Percentiles rank a stretch among this genome's conserved stretches.
Evolutionary conservation across 257 asterid species (phyloP).

Genomic region (Capsicum baccatum): DNA sequence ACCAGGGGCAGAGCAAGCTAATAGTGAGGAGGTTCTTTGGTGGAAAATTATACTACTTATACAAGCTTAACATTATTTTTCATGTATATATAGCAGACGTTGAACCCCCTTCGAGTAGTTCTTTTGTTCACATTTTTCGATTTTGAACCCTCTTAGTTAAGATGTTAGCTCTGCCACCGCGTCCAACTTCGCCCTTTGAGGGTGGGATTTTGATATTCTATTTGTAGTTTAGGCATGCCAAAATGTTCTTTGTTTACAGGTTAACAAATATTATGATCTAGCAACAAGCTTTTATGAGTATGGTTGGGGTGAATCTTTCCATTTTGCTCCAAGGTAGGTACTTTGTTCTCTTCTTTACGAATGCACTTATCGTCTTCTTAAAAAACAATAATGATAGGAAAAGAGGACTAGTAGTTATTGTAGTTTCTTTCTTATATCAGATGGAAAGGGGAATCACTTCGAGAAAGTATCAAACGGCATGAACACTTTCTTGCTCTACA

Average conservation of each 20-base stretch:
- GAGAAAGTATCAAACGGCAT: constrained; percentile 33
- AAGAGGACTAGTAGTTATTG: not conserved
- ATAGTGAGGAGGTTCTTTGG: no score
- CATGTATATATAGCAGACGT: no score
- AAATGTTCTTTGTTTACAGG: constrained; percentile 21
- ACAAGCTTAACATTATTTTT: no score
- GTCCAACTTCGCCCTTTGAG: not conserved
- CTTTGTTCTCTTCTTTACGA: not conserved
- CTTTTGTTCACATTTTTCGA: no score
- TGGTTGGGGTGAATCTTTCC: constrained; percentile 39
- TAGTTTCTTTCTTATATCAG: constrained; percentile 12
- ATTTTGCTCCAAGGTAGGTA: constrained; percentile 33
- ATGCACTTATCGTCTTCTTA: not conserved
- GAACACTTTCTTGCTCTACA: constrained; percentile 35
- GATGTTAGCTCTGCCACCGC: no score
- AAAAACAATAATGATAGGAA: not conserved
- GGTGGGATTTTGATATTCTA: constrained; percentile 12
- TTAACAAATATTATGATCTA: constrained; percentile 35
- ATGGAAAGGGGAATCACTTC: constrained; percentile 37
- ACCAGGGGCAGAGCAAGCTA: no score
- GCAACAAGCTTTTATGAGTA: constrained; percentile 33
- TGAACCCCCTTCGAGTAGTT: no score
- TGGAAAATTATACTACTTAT: no score
- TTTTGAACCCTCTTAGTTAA: no score
- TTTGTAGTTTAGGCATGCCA: not conserved